Evolutionary conservation across 495 filamentous ascomycete species (phyloP).

Genomic region (Penicillium pancosmium): DNA sequence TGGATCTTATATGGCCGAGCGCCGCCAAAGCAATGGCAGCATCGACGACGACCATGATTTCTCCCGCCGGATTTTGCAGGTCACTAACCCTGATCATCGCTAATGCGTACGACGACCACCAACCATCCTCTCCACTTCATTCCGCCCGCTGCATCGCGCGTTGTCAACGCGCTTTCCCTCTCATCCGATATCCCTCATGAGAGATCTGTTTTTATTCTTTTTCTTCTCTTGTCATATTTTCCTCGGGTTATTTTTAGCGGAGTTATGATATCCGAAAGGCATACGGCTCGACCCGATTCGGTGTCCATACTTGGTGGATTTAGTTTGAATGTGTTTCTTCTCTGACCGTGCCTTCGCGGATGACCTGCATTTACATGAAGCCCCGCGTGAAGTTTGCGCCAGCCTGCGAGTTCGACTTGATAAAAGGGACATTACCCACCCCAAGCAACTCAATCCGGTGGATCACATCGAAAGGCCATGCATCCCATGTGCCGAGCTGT

Average conservation of each 20-base stretch:
- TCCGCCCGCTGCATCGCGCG: conserved; percentile 8
- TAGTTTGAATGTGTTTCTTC: conserved; percentile 11
- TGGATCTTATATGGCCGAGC: conserved; percentile 77
- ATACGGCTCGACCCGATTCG: conserved; percentile 25
- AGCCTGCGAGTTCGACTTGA: conserved; percentile 1
- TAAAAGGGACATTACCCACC: neutral
- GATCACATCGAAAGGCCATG: neutral
- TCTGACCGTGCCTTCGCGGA: conserved; percentile 6
- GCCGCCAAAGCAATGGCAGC: conserved; percentile 92
- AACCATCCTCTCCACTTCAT: conserved; percentile 2
- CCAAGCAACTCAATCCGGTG: neutral
- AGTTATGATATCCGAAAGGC: conserved; percentile 31
- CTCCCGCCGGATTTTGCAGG: conserved; percentile 92
- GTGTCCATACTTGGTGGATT: conserved; percentile 25
- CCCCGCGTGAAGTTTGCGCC: neutral
- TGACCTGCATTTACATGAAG: neutral
- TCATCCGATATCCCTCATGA: conserved; percentile 1
- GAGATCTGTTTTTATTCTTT: conserved; percentile 14
- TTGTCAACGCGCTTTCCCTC: conserved; percentile 9
- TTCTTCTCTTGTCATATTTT: conserved; percentile 23
- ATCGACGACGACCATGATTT: conserved; percentile 98
- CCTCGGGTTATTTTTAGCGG: conserved; percentile 30
- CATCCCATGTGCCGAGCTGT: neutral
- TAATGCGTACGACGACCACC: conserved; percentile 20
- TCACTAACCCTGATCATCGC: conserved; percentile 53